Conservation (phyloP, 768 basidiomycete genomes). For the Boletus pseudo-olivaceus region DNA sequence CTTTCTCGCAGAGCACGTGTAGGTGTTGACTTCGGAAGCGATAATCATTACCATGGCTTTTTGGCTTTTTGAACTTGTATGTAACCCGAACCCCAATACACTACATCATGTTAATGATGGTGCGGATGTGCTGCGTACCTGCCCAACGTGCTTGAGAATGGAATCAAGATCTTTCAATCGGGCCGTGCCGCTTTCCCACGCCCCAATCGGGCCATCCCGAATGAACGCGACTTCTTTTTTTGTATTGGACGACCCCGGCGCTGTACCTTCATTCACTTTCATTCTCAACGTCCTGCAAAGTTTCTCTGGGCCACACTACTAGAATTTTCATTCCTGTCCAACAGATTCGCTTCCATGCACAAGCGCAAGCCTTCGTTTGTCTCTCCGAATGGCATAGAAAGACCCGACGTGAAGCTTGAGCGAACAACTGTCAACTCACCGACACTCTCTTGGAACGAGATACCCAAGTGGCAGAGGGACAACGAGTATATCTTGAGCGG, state of each 20-base stretch:
- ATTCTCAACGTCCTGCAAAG: constrained; percentile 5
- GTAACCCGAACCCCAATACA: constrained; percentile 15
- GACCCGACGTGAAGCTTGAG: neutral
- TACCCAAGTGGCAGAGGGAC: constrained; percentile 68
- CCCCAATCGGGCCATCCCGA: neutral
- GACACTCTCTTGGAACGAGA: constrained; percentile 52
- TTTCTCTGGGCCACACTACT: neutral
- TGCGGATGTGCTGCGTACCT: constrained; percentile 14
- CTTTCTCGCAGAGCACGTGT: constrained; percentile 17
- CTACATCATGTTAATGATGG: constrained; percentile 6
- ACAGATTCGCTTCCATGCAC: constrained; percentile 10
- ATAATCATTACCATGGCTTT: constrained; percentile 9
- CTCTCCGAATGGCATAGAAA: constrained; percentile 8
- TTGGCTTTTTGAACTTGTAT: constrained; percentile 12
- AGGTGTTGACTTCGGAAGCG: constrained; percentile 22
- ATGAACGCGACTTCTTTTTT: neutral
- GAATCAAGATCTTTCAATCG: constrained; percentile 22
- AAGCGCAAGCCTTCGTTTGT: constrained; percentile 8
- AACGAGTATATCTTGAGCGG: constrained; percentile 71
- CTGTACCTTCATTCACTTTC: constrained; percentile 2
- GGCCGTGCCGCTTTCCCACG: constrained; percentile 17
- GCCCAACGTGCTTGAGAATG: constrained; percentile 22
- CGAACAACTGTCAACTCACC: neutral
- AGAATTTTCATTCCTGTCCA: constrained; percentile 2
- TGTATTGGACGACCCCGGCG: neutral